A percentile compares a stretch with the other conserved stretches of the same genome.
Evolutionary conservation across 1,284 basidiomycete species (phyloP).

Genomic region (Apiotrichum siamense): DNA sequence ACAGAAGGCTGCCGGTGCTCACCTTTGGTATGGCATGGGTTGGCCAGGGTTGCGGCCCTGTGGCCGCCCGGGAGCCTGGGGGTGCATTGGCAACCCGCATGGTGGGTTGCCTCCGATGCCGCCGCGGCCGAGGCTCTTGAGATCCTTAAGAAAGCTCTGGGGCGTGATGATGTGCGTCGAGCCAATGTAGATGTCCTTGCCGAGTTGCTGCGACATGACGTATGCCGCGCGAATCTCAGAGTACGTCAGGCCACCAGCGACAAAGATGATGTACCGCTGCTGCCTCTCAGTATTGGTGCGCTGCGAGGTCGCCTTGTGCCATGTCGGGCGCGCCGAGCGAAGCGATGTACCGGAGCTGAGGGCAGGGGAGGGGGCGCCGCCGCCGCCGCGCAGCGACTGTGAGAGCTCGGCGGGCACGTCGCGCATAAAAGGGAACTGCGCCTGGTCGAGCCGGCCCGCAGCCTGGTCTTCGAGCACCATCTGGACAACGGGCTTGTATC

Average conservation of each 20-base stretch:
- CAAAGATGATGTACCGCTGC: conserved; percentile 82
- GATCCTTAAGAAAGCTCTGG: conserved; percentile 72
- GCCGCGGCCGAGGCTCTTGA: conserved; percentile 74
- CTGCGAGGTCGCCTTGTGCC: conserved; percentile 58
- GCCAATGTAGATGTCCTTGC: conserved; percentile 88
- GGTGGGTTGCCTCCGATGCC: conserved; percentile 63
- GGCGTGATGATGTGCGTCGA: conserved; percentile 86
- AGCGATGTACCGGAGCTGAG: conserved; percentile 52
- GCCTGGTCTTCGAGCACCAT: conserved; percentile 86
- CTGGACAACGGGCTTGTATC: conserved; percentile 81
- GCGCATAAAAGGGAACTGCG: conserved; percentile 82
- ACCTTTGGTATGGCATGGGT: conserved; percentile 63
- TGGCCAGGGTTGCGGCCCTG: conserved; percentile 57
- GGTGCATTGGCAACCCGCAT: conserved; percentile 57
- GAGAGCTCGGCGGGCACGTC: conserved; percentile 63
- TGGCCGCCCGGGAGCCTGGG: conserved; percentile 45
- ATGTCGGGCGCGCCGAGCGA: conserved; percentile 68
- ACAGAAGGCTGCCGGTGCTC: conserved; percentile 32
- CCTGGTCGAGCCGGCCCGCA: conserved; percentile 67
- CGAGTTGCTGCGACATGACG: conserved; percentile 63
- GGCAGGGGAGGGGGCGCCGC: conserved; percentile 1
- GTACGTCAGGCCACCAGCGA: conserved; percentile 94
- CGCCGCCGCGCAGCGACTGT: neutral
- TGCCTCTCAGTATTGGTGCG: conserved; percentile 51
- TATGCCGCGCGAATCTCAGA: conserved; percentile 90